phyloP scores from a whole-genome alignment of 108 stramenopile species.

The Nannochloropsis oceanica region DNA sequence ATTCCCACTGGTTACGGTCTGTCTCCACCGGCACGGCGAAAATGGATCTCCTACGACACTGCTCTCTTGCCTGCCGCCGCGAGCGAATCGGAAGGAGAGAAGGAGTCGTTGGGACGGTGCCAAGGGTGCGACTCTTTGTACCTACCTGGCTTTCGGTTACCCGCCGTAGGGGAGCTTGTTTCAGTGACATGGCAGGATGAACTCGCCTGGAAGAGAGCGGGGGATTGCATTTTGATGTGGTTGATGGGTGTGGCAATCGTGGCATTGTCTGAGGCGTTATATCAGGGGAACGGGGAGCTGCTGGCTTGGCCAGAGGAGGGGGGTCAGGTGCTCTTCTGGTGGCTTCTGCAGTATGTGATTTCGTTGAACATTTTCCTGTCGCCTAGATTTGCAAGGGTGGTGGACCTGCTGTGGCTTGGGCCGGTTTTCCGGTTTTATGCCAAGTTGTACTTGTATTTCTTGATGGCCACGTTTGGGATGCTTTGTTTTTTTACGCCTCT shows the following conservation, averaged over 20 bases:
- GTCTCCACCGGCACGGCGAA: not conserved
- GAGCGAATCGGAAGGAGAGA: not conserved
- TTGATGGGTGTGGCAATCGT: not conserved
- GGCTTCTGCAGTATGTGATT: not conserved
- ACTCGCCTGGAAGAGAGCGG: not conserved
- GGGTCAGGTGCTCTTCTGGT: not conserved
- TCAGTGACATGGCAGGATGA: not conserved
- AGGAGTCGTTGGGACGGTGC: not conserved
- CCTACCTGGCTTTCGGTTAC: not conserved
- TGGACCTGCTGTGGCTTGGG: not conserved
- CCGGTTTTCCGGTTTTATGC: not conserved
- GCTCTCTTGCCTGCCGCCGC: not conserved
- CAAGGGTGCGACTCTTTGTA: not conserved
- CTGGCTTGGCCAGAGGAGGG: not conserved
- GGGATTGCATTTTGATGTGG: not conserved
- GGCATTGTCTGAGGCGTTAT: not conserved
- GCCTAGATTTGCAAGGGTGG: not conserved
- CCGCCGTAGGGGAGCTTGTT: not conserved
- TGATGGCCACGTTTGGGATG: not conserved
- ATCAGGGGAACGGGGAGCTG: not conserved
- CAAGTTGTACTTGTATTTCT: conserved; percentile 2
- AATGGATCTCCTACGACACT: conserved; percentile 2
- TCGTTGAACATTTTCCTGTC: not conserved
- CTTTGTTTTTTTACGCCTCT: not conserved
- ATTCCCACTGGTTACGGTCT: no score